Evolutionary conservation across 2,329 filamentous ascomycete species (phyloP).

Genomic region (Leptographium lundbergii): DNA sequence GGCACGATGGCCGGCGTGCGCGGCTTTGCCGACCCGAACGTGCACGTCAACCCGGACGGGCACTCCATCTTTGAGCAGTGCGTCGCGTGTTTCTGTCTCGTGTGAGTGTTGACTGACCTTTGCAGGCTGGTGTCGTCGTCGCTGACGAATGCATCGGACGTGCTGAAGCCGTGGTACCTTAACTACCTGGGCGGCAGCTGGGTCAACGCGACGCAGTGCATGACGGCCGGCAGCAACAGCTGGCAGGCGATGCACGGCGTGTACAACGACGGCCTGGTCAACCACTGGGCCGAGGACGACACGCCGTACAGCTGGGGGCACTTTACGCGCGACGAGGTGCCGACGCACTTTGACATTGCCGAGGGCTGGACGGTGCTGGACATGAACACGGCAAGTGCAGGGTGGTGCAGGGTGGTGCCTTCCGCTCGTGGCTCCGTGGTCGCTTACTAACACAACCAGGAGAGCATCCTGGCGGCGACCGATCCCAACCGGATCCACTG

Average conservation of each 20-base stretch:
- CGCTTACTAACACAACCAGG: conserved; percentile 13
- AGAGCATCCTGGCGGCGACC: conserved; percentile 36
- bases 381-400: conserved; percentile 30
- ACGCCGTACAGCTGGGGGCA: conserved; percentile 41
- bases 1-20: conserved; percentile 42
- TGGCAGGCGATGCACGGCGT: conserved; percentile 39
- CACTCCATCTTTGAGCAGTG: conserved; percentile 32
- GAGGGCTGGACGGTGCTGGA: conserved; percentile 42
- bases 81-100: not conserved
- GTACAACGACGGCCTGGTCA: conserved; percentile 35
- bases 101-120: not conserved
- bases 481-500: conserved; percentile 39
- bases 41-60: conserved; percentile 31
- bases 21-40: conserved; percentile 43
- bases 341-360: conserved; percentile 39
- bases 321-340: conserved; percentile 37
- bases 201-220: conserved; percentile 39
- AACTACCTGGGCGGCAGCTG: conserved; percentile 40
- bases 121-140: not conserved
- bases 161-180: conserved; percentile 38
- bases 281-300: conserved; percentile 40
- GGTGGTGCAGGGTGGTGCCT: not conserved
- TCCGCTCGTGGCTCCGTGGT: not conserved
- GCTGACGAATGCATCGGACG: not conserved
- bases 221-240: conserved; percentile 36